Evolutionary conservation across 306 rosid species (phyloP).

Genomic region (Cucurbita maxima): DNA sequence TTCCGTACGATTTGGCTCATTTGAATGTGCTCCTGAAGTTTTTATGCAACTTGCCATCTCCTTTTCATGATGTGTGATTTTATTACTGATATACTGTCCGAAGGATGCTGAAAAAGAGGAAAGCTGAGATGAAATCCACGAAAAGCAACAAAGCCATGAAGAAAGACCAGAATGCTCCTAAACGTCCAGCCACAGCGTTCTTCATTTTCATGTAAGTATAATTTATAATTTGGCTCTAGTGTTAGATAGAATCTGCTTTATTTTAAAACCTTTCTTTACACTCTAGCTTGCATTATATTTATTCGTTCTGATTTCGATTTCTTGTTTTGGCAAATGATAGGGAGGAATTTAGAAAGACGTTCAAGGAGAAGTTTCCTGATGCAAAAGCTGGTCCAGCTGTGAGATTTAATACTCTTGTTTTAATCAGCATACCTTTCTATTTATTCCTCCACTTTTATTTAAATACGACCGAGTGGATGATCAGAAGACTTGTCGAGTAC

Average conservation of each 20-base stretch:
- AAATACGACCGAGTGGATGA: too few species aligned
- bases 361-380: slow-evolving; percentile 20
- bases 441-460: too few species aligned
- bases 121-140: slow-evolving; percentile 11
- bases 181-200: slow-evolving; percentile 23
- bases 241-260: background rate
- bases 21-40: background rate
- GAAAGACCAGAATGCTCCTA: slow-evolving; percentile 23
- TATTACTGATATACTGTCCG: background rate
- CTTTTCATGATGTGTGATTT: background rate
- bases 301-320: background rate
- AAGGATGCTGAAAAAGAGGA: slow-evolving; percentile 19
- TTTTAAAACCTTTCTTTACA: background rate
- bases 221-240: background rate
- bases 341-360: slow-evolving; percentile 27
- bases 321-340: slow-evolving; percentile 6
- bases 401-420: slow-evolving; percentile 5
- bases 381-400: slow-evolving; percentile 19
- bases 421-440: background rate
- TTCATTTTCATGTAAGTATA: slow-evolving; percentile 20
- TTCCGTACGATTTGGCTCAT: background rate
- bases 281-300: background rate
- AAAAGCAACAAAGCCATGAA: slow-evolving; percentile 13
- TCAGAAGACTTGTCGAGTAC: slow-evolving; percentile 5
- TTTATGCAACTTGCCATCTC: background rate